These are phyloP conservation scores for Turritis glabra DNA, from an alignment of 345 rosid genomes.

Conservation along the genomic window DNA sequence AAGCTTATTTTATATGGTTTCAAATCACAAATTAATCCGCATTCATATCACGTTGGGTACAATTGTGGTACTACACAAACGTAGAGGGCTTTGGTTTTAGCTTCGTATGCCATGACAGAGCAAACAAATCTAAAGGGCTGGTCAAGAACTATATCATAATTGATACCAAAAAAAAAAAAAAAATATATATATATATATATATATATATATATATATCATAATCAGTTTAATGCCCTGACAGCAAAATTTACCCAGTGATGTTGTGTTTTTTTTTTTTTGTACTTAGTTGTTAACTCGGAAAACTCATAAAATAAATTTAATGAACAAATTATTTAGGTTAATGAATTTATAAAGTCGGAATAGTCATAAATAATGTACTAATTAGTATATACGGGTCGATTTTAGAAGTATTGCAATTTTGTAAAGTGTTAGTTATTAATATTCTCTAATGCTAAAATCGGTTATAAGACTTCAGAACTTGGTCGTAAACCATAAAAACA, in stretches of 20 bases:
- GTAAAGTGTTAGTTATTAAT: too few relatives aligned
- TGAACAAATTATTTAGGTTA: background rate
- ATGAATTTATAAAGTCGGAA: too few relatives aligned
- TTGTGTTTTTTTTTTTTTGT: background rate
- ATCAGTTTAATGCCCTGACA: conserved; percentile 14
- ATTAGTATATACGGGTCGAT: too few relatives aligned
- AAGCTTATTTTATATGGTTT: background rate
- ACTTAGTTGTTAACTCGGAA: background rate
- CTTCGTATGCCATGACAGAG: background rate
- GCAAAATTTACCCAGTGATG: background rate
- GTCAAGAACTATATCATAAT: background rate
- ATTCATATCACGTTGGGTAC: conserved; percentile 24
- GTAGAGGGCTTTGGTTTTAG: background rate
- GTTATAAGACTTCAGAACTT: too few relatives aligned
- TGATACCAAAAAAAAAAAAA: too few relatives aligned
- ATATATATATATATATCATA: background rate
- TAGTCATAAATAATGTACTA: too few relatives aligned
- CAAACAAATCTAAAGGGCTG: conserved; percentile 1
- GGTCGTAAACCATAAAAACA: too few relatives aligned
- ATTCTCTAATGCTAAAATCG: too few relatives aligned
- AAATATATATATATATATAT: background rate
- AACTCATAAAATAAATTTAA: background rate
- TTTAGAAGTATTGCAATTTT: too few relatives aligned
- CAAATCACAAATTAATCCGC: conserved; percentile 17
- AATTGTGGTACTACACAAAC: conserved; percentile 8